phyloP scores from a whole-genome alignment of 306 rosid species.

The Coriaria nepalensis region DNA sequence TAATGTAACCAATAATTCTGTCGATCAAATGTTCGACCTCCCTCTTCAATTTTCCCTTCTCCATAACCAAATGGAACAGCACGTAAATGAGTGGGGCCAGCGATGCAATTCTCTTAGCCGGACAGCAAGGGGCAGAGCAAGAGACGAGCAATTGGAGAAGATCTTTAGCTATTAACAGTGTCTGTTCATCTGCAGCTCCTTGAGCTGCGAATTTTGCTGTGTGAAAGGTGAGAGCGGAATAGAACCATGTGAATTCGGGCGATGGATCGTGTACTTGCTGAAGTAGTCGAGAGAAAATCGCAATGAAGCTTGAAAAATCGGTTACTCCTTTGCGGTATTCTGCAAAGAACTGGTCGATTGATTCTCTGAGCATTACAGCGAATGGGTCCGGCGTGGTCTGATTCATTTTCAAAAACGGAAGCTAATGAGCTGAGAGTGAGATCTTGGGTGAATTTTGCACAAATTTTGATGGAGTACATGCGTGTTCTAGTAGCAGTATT shows the following conservation, averaged over 20 bases:
- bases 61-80: constrained; percentile 17
- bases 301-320: constrained; percentile 34
- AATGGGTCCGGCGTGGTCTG: constrained; percentile 14
- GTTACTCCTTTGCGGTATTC: constrained; percentile 37
- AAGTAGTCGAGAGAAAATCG: constrained; percentile 43
- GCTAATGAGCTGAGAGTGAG: neutral
- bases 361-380: constrained; percentile 41
- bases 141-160: constrained; percentile 42
- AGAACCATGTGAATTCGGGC: constrained; percentile 41
- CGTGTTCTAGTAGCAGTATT: too few relatives aligned
- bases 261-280: constrained; percentile 35
- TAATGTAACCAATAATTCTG: constrained; percentile 37
- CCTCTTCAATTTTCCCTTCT: constrained; percentile 7
- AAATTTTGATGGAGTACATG: neutral
- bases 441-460: neutral
- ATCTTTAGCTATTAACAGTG: constrained; percentile 18
- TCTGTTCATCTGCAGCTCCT: constrained; percentile 15
- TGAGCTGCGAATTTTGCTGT: constrained; percentile 11
- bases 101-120: constrained; percentile 31
- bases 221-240: constrained; percentile 45
- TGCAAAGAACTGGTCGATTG: constrained; percentile 39
- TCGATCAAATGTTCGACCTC: constrained; percentile 37
- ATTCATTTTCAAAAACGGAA: constrained; percentile 21
- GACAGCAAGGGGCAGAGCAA: constrained; percentile 22
- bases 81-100: constrained; percentile 46